These are phyloP conservation scores for Fusarium nygamai DNA, from an alignment of 2,329 filamentous ascomycete species.

Conservation along the genomic window DNA sequence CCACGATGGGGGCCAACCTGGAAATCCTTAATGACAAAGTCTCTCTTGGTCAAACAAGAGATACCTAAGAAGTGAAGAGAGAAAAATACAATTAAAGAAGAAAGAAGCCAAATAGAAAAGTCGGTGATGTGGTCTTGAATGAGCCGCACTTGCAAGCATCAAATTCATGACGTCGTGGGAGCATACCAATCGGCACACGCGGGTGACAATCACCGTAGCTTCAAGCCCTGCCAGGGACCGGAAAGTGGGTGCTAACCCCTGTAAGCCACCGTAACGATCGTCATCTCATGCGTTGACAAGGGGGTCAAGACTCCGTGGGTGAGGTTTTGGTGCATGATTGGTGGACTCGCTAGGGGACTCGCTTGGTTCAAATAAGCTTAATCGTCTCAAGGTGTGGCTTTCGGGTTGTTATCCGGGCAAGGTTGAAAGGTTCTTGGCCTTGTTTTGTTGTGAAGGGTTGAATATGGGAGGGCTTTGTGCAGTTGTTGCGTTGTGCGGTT, in stretches of 20 bases:
- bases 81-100: neutral
- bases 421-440: neutral
- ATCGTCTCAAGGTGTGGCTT: slow-evolving; percentile 25
- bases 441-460: neutral
- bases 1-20: neutral
- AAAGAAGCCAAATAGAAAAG: neutral
- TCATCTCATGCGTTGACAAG: slow-evolving; percentile 1
- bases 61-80: too few relatives aligned
- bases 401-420: neutral
- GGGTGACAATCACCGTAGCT: slow-evolving; percentile 17
- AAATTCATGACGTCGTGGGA: neutral
- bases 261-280: slow-evolving; percentile 2
- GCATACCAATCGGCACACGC: slow-evolving; percentile 19
- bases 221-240: slow-evolving; percentile 8
- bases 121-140: slow-evolving; percentile 1
- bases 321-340: slow-evolving; percentile 6
- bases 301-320: neutral
- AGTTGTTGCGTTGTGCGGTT: neutral
- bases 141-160: slow-evolving; percentile 7
- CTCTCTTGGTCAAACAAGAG: neutral
- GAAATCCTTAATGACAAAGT: neutral
- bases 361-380: slow-evolving; percentile 23
- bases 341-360: neutral
- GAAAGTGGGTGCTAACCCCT: slow-evolving; percentile 7
- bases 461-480: neutral